Evolutionary conservation across 2,329 filamentous ascomycete genomes (phyloP).

Genomic region (Coniochaeta sp.): DNA sequence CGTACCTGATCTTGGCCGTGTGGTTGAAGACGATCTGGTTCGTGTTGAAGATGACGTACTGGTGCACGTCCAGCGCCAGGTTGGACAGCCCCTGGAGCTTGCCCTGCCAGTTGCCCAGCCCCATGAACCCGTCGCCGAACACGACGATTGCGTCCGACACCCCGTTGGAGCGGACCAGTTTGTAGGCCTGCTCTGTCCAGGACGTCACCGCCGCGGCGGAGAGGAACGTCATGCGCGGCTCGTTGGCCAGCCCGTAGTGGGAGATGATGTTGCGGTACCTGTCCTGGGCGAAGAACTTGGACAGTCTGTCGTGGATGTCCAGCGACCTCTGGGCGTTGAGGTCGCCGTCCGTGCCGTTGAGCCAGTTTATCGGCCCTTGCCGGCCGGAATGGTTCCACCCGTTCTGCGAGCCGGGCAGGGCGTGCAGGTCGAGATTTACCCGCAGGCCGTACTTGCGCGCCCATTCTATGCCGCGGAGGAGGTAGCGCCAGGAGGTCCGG

Average conservation of each 20-base stretch:
- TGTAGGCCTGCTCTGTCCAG: conserved; percentile 73
- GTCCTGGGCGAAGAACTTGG: conserved; percentile 85
- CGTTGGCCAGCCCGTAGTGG: conserved; percentile 92
- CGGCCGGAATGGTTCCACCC: conserved; percentile 95
- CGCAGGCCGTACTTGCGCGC: conserved; percentile 85
- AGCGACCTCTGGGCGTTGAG: conserved; percentile 74
- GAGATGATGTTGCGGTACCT: conserved; percentile 87
- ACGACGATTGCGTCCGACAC: conserved; percentile 61
- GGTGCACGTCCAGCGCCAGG: conserved; percentile 90
- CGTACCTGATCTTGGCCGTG: conserved; percentile 75
- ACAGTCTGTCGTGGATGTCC: conserved; percentile 79
- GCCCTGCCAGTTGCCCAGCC: conserved; percentile 84
- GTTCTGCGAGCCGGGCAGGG: conserved; percentile 87
- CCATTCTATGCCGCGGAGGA: conserved; percentile 89
- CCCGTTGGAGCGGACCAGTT: conserved; percentile 68
- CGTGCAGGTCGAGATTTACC: conserved; percentile 89
- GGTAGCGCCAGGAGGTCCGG: conserved; percentile 85
- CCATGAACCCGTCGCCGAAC: conserved; percentile 93
- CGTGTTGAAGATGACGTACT: conserved; percentile 96
- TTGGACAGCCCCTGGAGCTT: conserved; percentile 63
- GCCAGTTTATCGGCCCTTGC: conserved; percentile 74
- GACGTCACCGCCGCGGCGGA: conserved; percentile 57
- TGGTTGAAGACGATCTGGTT: conserved; percentile 78
- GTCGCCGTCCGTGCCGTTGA: conserved; percentile 80
- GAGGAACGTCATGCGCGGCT: conserved; percentile 79